Percentiles rank a stretch among this genome's conserved stretches.
phyloP scores from a whole-genome alignment of 2,329 filamentous ascomycete species.

The Aureobasidium sp. region DNA sequence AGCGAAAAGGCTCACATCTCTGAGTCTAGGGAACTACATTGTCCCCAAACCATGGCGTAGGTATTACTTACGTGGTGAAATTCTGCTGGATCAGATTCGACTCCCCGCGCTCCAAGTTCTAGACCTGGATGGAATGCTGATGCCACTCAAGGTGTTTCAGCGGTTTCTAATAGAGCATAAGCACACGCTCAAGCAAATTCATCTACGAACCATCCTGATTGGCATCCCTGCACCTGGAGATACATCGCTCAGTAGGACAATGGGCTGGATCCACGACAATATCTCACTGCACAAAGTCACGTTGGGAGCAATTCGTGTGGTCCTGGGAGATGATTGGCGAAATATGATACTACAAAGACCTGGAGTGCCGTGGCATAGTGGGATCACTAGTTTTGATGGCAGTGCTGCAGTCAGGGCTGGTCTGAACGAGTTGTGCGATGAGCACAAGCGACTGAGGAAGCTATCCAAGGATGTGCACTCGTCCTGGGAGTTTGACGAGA shows the following conservation, averaged over 20 bases:
- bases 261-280: not conserved
- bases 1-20: too few species aligned
- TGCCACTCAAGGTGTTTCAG: not conserved
- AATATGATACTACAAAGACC: too few species aligned
- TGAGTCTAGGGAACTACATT: too few species aligned
- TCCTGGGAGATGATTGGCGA: not conserved
- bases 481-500: not conserved
- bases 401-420: not conserved
- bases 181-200: not conserved
- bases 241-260: not conserved
- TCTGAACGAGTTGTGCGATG: not conserved
- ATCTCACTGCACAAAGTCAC: not conserved
- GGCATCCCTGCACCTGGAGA: not conserved
- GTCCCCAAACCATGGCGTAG: too few species aligned
- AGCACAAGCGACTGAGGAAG: not conserved
- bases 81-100: too few species aligned
- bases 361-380: not conserved
- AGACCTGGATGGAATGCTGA: not conserved
- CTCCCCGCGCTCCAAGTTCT: not conserved
- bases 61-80: too few species aligned
- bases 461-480: not conserved
- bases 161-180: not conserved
- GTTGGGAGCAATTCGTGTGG: not conserved
- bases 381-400: not conserved
- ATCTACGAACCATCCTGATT: not conserved